Evolutionary conservation across 768 basidiomycete species (phyloP).

Genomic region (Lepiota brunneoincarnata): DNA sequence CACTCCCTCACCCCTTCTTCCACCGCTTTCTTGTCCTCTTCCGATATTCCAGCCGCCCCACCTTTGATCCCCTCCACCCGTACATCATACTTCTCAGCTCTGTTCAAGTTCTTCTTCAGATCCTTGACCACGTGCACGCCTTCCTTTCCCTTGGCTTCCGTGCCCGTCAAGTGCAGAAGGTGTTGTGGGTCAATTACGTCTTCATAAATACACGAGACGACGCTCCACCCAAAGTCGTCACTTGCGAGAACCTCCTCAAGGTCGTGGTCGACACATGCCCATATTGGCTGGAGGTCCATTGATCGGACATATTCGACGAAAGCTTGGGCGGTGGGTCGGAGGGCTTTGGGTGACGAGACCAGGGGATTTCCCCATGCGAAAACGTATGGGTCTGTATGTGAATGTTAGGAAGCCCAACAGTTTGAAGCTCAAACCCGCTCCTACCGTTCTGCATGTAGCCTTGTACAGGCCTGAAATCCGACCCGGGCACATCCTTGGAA

Average conservation of each 20-base stretch:
- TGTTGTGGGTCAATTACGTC: constrained; percentile 52
- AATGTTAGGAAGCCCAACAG: neutral
- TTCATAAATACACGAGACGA: constrained; percentile 62
- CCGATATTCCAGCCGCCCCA: constrained; percentile 30
- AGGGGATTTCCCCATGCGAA: constrained; percentile 69
- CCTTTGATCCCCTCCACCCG: constrained; percentile 40
- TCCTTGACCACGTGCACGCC: constrained; percentile 47
- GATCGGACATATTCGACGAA: constrained; percentile 43
- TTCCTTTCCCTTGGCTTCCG: constrained; percentile 32
- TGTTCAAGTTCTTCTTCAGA: constrained; percentile 57
- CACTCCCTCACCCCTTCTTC: constrained; percentile 56
- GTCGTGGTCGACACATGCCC: constrained; percentile 54
- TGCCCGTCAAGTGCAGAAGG: constrained; percentile 35
- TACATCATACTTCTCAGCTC: constrained; percentile 55
- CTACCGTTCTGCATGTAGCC: constrained; percentile 50
- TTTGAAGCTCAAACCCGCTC: neutral
- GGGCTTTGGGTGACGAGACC: constrained; percentile 36
- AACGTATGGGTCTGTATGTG: constrained; percentile 37
- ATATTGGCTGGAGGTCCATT: constrained; percentile 50
- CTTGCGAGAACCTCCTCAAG: constrained; percentile 48
- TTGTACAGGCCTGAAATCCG: constrained; percentile 47
- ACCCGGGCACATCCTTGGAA: constrained; percentile 29
- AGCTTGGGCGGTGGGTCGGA: constrained; percentile 32
- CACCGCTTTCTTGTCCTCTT: constrained; percentile 42
- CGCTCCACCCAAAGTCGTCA: constrained; percentile 50